Percentiles rank a stretch among this genome's conserved stretches.
These are phyloP conservation scores for Blastobotrys apis DNA, from an alignment of 1,139 yeast genomes.

Conservation along the genomic window DNA sequence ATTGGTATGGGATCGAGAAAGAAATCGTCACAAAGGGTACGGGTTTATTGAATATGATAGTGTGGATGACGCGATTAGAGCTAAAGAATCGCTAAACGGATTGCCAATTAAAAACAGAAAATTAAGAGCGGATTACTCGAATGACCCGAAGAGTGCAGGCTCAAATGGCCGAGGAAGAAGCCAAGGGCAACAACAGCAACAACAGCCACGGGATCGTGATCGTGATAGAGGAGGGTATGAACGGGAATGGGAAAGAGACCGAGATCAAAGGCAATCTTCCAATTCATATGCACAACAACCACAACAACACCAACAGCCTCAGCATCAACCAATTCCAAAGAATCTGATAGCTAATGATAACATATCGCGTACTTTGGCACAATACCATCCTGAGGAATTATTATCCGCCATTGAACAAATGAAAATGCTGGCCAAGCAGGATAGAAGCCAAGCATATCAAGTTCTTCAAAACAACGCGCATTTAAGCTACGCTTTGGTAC, in stretches of 20 bases:
- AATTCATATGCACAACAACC: slow-evolving; percentile 1
- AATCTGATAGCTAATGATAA: slow-evolving; percentile 56
- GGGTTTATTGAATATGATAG: slow-evolving; percentile 77
- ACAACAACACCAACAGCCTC: neutral
- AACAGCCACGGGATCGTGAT: neutral
- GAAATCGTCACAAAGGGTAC: slow-evolving; percentile 86
- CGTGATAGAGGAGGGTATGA: neutral
- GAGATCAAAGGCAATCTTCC: slow-evolving; percentile 3
- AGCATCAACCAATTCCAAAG: slow-evolving; percentile 38
- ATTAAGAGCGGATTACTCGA: slow-evolving; percentile 62
- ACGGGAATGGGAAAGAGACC: neutral
- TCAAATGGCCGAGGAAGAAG: slow-evolving; percentile 45
- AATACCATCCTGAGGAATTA: slow-evolving; percentile 55
- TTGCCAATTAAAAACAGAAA: slow-evolving; percentile 66
- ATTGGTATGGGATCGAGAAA: slow-evolving; percentile 76
- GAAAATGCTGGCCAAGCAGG: slow-evolving; percentile 55
- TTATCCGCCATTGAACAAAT: slow-evolving; percentile 57
- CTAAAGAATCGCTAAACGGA: slow-evolving; percentile 80
- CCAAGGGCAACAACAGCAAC: slow-evolving; percentile 31
- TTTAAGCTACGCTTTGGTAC: slow-evolving; percentile 75
- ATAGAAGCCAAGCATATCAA: slow-evolving; percentile 60
- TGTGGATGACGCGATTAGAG: slow-evolving; percentile 76
- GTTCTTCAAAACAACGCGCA: slow-evolving; percentile 72
- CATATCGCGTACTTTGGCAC: slow-evolving; percentile 54
- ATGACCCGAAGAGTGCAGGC: slow-evolving; percentile 50